Conservation (phyloP, 805 yeast genomes). For the Ogataea pignaliae region DNA sequence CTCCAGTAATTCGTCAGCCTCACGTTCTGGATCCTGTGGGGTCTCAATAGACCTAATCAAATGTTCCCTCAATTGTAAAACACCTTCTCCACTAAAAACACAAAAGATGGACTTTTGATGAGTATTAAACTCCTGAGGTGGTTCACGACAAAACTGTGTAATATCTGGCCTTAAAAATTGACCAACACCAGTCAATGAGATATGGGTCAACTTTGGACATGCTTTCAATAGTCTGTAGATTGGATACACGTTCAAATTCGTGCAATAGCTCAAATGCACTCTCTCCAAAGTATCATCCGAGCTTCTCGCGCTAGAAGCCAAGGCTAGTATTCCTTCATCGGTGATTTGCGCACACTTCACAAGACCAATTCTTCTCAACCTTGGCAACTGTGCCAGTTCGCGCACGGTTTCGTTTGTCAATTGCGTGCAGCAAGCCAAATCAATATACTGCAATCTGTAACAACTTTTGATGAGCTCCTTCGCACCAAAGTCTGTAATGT, state of each 20-base stretch:
- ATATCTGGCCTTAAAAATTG: constrained; percentile 87
- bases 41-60: constrained; percentile 38
- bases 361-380: constrained; percentile 83
- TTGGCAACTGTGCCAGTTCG: constrained; percentile 71
- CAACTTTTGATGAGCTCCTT: constrained; percentile 69
- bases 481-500: constrained; percentile 88
- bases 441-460: constrained; percentile 84
- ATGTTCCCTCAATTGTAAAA: constrained; percentile 66
- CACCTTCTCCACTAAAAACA: constrained; percentile 91
- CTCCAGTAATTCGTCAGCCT: constrained; percentile 28
- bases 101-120: constrained; percentile 84
- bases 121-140: constrained; percentile 88
- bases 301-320: constrained; percentile 52
- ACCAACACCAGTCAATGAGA: constrained; percentile 86
- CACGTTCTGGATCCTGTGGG: constrained; percentile 29
- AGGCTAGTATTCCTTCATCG: constrained; percentile 72
- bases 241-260: constrained; percentile 73
- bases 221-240: constrained; percentile 67
- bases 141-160: constrained; percentile 81
- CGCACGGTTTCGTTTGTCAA: constrained; percentile 78
- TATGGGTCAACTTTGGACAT: constrained; percentile 84
- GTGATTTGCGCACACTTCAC: constrained; percentile 88
- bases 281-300: constrained; percentile 79
- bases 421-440: constrained; percentile 90
- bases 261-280: constrained; percentile 89